phyloP scores from a whole-genome alignment of 169 alveolate species.

The Babesia ovis region DNA sequence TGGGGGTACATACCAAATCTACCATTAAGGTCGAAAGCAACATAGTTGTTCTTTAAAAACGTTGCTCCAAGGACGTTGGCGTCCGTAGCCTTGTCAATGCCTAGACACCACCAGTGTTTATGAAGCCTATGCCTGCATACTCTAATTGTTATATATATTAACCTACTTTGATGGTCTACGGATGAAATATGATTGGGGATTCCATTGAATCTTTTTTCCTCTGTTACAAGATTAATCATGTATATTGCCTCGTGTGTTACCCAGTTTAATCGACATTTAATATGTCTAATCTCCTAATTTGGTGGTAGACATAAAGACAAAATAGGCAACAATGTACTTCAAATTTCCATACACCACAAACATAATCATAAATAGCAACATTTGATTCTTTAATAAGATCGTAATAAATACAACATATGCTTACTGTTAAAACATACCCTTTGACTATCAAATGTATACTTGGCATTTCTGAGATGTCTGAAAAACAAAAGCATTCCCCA shows the following conservation, averaged over 20 bases:
- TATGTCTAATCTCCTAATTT: too few relatives aligned
- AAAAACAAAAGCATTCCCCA: constrained; percentile 37
- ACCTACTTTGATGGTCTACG: constrained; percentile 41
- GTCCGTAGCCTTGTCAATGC: constrained; percentile 64
- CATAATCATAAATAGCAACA: too few relatives aligned
- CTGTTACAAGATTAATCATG: constrained; percentile 32
- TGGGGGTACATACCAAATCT: constrained; percentile 53
- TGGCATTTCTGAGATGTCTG: constrained; percentile 53
- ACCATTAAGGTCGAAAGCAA: constrained; percentile 65
- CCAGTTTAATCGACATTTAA: too few relatives aligned
- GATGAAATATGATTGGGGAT: constrained; percentile 60
- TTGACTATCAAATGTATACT: constrained; percentile 8
- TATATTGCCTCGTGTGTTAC: too few relatives aligned
- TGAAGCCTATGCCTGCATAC: constrained; percentile 45
- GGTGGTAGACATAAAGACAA: too few relatives aligned
- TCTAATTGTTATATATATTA: too few relatives aligned
- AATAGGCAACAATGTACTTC: too few relatives aligned
- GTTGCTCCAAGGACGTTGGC: constrained; percentile 76
- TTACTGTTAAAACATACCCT: constrained; percentile 28
- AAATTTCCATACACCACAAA: too few relatives aligned
- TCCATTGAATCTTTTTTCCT: constrained; percentile 38
- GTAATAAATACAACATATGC: too few relatives aligned
- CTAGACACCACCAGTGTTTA: constrained; percentile 75
- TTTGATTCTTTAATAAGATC: too few relatives aligned
- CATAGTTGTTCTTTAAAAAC: constrained; percentile 71